Percentiles rank a stretch among this genome's conserved stretches.
Conservation (phyloP, 2,329 filamentous ascomycete genomes). For the Diaporthe helianthi region DNA sequence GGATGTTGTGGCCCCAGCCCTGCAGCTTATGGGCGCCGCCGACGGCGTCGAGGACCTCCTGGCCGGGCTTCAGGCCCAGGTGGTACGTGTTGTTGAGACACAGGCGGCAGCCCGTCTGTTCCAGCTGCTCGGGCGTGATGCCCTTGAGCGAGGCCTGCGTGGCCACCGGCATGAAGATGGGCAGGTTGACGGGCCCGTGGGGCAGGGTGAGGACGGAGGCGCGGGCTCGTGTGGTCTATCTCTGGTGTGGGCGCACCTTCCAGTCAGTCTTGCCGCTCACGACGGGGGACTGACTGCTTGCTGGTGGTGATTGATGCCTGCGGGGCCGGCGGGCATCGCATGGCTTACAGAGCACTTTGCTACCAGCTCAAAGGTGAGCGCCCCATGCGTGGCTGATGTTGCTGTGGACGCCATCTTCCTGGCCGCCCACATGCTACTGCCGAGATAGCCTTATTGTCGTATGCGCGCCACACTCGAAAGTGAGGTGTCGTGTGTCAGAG, state of each 20-base stretch:
- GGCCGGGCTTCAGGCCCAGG: conserved; percentile 91
- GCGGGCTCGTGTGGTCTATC: conserved; percentile 89
- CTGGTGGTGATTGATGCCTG: not conserved
- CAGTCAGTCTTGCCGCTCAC: conserved; percentile 11
- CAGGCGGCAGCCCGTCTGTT: conserved; percentile 85
- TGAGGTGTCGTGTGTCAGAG: not conserved
- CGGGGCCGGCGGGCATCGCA: not conserved
- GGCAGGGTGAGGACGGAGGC: conserved; percentile 87
- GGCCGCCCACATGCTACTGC: conserved; percentile 36
- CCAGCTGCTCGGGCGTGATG: conserved; percentile 88
- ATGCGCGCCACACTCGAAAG: not conserved
- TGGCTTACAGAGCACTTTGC: conserved; percentile 66
- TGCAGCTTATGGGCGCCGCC: conserved; percentile 95
- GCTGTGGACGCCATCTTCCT: conserved; percentile 39
- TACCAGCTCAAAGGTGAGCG: conserved; percentile 42
- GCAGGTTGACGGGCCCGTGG: conserved; percentile 88
- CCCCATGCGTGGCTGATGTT: conserved; percentile 40
- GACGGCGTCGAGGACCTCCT: conserved; percentile 83
- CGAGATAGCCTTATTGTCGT: not conserved
- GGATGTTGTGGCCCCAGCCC: conserved; percentile 92
- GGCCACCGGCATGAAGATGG: conserved; percentile 98
- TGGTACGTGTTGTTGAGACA: conserved; percentile 99
- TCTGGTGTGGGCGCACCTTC: conserved; percentile 30
- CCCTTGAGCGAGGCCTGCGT: conserved; percentile 97
- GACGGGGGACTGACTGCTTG: not conserved